Base-by-base conservation (phyloP, 2,329 filamentous ascomycete species). In the Diaporthe humulicola region DNA sequence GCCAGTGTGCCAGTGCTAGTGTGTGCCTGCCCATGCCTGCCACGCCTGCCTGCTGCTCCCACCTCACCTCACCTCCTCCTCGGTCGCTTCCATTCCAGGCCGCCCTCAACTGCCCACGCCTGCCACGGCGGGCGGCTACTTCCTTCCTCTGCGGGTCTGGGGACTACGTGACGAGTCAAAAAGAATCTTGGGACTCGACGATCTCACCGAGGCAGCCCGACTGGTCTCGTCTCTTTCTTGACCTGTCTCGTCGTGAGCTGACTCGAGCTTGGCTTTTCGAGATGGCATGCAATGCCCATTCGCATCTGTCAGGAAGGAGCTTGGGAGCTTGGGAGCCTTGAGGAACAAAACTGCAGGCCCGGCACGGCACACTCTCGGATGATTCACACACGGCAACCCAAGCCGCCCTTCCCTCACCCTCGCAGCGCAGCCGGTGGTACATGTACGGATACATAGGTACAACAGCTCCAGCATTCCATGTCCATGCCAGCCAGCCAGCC, bases 141-240 rank as follows among this genome's bases (percentile, higher is more conserved):
- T 52, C 64, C 64, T 52, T 52, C n/a, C 33, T 17, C n/a, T 52
- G 64, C 48, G 64, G 64, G 64, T 69, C 33, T 69, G 64, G 48
- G 48, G 64, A 54, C 33, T 69, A 54, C 45, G 33, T 54, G 64
- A 69, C 48, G n/a, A 36, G 64, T 69, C 64, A 69, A 69, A 69
- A 40, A 28, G 33, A 28, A 69, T 54, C 33, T 52, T 19, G 30
- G n/a, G 45, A 36, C 64, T 52, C 45, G 64, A 52, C 64, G 45
- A 67, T 52, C 64, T 17, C 22, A 12, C 33, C 30, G 28, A 50
- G 42, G 61, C 28, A 28, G 28, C 40, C 22, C 36, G 40, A 64
- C 15, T 28, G 12, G 22, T 60, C 57, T 38, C n/a, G 12, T 58
- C 8, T 38, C 17, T 17, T 38, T n/a, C 8, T 28, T 25, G 36